Conservation (phyloP, 2,329 filamentous ascomycete genomes). For the Stachybotrys echinatus region DNA sequence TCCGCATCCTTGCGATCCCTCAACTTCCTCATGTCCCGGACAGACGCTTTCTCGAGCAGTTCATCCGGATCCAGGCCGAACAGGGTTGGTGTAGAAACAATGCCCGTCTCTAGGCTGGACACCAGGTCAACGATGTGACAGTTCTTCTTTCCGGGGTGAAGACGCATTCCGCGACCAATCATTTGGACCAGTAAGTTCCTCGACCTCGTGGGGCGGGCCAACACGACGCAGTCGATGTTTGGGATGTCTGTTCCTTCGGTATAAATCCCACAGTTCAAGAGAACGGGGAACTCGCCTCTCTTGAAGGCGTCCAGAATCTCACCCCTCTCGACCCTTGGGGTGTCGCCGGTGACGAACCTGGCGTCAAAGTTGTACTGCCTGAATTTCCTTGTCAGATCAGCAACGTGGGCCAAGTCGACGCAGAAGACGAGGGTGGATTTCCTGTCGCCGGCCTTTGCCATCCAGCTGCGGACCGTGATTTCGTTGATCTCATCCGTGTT, state of each 20-base stretch:
- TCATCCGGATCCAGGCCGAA: conserved; percentile 87
- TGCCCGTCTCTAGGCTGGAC: conserved; percentile 73
- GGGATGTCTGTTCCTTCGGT: conserved; percentile 98
- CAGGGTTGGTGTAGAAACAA: conserved; percentile 85
- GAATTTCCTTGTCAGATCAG: conserved; percentile 69
- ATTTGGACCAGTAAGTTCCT: conserved; percentile 94
- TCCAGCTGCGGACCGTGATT: conserved; percentile 80
- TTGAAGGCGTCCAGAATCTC: conserved; percentile 72
- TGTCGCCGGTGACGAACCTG: conserved; percentile 79
- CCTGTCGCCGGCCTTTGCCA: conserved; percentile 65
- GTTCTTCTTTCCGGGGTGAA: conserved; percentile 74
- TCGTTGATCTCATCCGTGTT: conserved; percentile 80
- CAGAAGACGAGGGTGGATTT: conserved; percentile 92
- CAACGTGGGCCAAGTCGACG: conserved; percentile 81
- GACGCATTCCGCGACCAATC: conserved; percentile 89
- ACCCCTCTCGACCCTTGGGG: conserved; percentile 61
- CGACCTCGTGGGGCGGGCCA: conserved; percentile 84
- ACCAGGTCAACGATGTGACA: conserved; percentile 98
- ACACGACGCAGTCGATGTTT: conserved; percentile 88
- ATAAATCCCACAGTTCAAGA: conserved; percentile 93
- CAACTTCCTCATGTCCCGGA: conserved; percentile 54
- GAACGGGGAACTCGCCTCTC: conserved; percentile 70
- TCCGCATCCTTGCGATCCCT: conserved; percentile 41
- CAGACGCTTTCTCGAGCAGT: conserved; percentile 62
- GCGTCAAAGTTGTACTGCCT: conserved; percentile 75